phyloP scores from a whole-genome alignment of 2,329 filamentous ascomycete genomes.

The Verticillium zaregamsianum region DNA sequence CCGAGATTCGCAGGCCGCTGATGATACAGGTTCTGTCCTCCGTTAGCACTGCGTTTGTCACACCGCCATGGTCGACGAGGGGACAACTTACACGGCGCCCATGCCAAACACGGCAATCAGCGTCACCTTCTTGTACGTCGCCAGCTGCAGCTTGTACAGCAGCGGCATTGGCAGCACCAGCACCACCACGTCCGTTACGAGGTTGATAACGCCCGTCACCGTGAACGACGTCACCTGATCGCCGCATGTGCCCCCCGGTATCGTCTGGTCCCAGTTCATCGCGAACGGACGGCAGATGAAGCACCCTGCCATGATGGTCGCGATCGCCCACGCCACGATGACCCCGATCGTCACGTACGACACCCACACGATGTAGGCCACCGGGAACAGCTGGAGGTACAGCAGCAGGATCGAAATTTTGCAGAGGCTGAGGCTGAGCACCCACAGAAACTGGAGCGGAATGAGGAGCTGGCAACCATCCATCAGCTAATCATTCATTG shows the following conservation, averaged over 20 bases:
- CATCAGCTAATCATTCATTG: too few species aligned
- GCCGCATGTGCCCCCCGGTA: constrained; percentile 27
- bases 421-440: constrained; percentile 21
- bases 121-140: constrained; percentile 21
- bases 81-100: constrained; percentile 22
- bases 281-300: constrained; percentile 32
- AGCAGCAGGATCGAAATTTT: constrained; percentile 17
- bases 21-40: constrained; percentile 27
- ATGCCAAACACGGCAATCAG: constrained; percentile 24
- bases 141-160: constrained; percentile 22
- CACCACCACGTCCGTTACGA: constrained; percentile 24
- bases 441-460: constrained; percentile 25
- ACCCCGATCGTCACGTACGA: constrained; percentile 19
- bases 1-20: constrained; percentile 26
- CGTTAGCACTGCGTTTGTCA: not conserved
- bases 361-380: constrained; percentile 17
- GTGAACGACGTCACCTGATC: constrained; percentile 22
- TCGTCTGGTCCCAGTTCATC: constrained; percentile 26
- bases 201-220: constrained; percentile 24
- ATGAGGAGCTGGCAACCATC: constrained; percentile 9
- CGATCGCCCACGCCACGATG: constrained; percentile 19
- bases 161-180: constrained; percentile 26
- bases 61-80: not conserved
- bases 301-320: constrained; percentile 23
- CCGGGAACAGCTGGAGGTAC: constrained; percentile 18